Evolutionary conservation across 768 basidiomycete genomes (phyloP).

Genomic region (Amanita muscaria): DNA sequence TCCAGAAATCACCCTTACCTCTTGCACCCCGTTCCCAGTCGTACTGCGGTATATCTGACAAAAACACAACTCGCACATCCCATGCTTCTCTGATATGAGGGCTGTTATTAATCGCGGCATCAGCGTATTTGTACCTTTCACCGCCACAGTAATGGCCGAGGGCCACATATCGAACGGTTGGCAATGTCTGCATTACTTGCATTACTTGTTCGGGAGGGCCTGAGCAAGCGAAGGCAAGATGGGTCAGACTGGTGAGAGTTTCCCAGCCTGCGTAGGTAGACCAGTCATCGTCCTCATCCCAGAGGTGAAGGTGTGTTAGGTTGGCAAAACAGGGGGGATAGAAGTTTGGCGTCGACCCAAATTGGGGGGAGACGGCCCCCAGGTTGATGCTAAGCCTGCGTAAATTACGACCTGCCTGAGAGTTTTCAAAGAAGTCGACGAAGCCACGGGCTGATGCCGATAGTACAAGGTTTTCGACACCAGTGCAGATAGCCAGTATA

Average conservation of each 20-base stretch:
- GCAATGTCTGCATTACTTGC: conserved; percentile 8
- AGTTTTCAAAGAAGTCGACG: conserved; percentile 10
- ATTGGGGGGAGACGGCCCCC: too few species aligned
- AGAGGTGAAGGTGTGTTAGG: conserved; percentile 13
- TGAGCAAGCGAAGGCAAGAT: conserved; percentile 11
- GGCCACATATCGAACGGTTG: conserved; percentile 9
- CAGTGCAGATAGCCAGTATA: conserved; percentile 13
- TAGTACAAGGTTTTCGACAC: conserved; percentile 13
- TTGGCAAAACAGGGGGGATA: conserved; percentile 11
- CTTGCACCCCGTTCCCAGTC: conserved; percentile 14
- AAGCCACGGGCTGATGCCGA: neutral
- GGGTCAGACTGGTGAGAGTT: conserved; percentile 12
- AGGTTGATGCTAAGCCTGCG: conserved; percentile 9
- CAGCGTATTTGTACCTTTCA: conserved; percentile 5
- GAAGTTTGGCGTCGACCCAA: conserved; percentile 1
- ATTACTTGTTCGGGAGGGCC: too few species aligned
- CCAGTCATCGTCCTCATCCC: conserved; percentile 13
- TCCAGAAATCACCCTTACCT: conserved; percentile 7
- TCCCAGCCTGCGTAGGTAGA: conserved; percentile 10
- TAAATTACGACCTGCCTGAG: conserved; percentile 6
- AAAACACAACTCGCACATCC: conserved; percentile 10
- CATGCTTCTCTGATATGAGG: conserved; percentile 8
- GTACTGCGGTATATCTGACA: conserved; percentile 2
- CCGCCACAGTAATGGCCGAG: conserved; percentile 6
- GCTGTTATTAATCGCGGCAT: conserved; percentile 2